phyloP scores from a whole-genome alignment of 2,329 filamentous ascomycete species.

The Tolypocladium capitatum region DNA sequence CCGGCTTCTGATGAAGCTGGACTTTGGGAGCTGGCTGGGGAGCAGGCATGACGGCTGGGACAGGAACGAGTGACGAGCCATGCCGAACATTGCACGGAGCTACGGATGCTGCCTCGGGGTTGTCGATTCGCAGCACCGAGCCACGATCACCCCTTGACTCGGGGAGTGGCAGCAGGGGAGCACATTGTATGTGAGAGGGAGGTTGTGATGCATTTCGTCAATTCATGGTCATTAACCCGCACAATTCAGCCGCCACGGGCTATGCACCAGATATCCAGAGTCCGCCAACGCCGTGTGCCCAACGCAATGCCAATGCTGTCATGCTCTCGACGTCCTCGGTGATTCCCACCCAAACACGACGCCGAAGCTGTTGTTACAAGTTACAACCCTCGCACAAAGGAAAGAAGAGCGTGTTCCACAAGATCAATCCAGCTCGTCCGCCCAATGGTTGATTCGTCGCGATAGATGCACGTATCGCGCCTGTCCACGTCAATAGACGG shows the following conservation, averaged over 20 bases:
- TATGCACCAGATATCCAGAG: background rate
- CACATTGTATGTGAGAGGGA: background rate
- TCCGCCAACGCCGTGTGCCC: background rate
- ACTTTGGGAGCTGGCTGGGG: conserved; percentile 49
- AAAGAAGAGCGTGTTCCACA: no score
- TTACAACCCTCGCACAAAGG: background rate
- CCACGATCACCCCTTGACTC: background rate
- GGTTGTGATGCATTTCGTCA: no score
- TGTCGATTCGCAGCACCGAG: background rate
- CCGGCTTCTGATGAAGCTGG: conserved; percentile 80
- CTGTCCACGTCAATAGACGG: conserved; percentile 18
- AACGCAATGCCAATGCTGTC: background rate
- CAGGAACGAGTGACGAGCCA: background rate
- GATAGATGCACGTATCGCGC: background rate
- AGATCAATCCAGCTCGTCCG: no score
- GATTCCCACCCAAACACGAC: no score
- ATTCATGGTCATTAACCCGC: background rate
- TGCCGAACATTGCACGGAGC: background rate
- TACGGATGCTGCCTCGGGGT: no score
- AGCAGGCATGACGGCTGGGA: conserved; percentile 12
- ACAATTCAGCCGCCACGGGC: background rate
- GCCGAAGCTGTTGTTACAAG: background rate
- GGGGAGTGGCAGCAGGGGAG: no score
- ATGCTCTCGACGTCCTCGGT: background rate
- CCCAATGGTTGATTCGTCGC: background rate